Percentiles rank a stretch among this genome's conserved stretches.
These are phyloP conservation scores for Dryadomyces sulphureus DNA, from an alignment of 2,329 filamentous ascomycete species.

Conservation along the genomic window DNA sequence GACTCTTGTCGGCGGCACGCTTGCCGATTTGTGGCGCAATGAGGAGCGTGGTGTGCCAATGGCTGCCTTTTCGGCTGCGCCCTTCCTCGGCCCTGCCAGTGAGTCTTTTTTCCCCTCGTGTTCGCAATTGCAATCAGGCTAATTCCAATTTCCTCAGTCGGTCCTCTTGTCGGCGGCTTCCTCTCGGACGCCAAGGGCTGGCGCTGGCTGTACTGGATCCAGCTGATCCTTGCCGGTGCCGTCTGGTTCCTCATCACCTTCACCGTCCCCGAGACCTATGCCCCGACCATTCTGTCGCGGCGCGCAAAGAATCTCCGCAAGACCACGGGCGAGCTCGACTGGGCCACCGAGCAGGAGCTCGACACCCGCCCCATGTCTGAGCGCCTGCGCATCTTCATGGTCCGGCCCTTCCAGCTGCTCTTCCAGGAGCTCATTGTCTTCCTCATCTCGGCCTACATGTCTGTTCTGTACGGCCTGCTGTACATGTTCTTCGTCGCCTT, in stretches of 20 bases:
- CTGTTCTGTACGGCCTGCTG: constrained; percentile 57
- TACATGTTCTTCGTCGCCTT: constrained; percentile 68
- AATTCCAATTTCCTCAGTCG: constrained; percentile 19
- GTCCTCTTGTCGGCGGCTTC: constrained; percentile 61
- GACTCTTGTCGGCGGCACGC: constrained; percentile 69
- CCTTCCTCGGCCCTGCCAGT: constrained; percentile 67
- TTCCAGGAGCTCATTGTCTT: constrained; percentile 77
- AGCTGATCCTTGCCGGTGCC: constrained; percentile 57
- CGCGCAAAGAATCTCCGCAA: constrained; percentile 60
- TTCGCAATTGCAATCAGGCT: no score
- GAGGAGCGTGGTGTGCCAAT: constrained; percentile 78
- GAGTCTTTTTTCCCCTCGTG: constrained; percentile 11
- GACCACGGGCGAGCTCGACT: constrained; percentile 48
- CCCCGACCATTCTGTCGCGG: constrained; percentile 57
- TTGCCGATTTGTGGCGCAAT: constrained; percentile 72
- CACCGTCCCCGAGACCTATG: constrained; percentile 83
- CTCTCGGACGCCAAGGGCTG: constrained; percentile 14
- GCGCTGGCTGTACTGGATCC: constrained; percentile 38
- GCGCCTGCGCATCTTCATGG: constrained; percentile 56
- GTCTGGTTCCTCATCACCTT: constrained; percentile 68
- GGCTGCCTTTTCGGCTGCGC: constrained; percentile 72
- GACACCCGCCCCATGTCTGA: constrained; percentile 56
- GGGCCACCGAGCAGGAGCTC: constrained; percentile 69
- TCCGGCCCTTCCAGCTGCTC: constrained; percentile 74
- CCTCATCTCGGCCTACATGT: constrained; percentile 75